phyloP scores from a whole-genome alignment of 2,329 filamentous ascomycete species.

The Exophiala viscosa region DNA sequence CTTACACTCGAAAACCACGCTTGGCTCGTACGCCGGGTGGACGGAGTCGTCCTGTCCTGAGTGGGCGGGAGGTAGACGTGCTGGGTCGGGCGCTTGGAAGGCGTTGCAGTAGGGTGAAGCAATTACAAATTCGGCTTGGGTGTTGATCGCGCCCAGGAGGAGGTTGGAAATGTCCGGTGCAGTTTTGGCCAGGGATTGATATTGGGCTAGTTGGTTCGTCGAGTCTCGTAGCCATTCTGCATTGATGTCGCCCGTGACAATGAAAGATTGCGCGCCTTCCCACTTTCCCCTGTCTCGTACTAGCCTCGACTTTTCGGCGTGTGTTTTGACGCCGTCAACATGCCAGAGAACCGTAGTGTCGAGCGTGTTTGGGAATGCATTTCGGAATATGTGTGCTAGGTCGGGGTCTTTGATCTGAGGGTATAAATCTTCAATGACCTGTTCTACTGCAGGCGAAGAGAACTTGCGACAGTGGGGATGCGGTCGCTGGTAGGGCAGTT shows the following conservation, averaged over 20 bases:
- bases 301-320: constrained; percentile 37
- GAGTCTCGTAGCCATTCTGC: constrained; percentile 87
- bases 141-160: constrained; percentile 91
- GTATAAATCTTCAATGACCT: constrained; percentile 79
- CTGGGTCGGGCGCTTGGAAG: constrained; percentile 89
- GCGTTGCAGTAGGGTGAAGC: constrained; percentile 96
- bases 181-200: constrained; percentile 77
- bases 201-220: constrained; percentile 88
- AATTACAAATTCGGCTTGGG: constrained; percentile 91
- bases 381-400: constrained; percentile 88
- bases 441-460: constrained; percentile 77
- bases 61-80: constrained; percentile 64
- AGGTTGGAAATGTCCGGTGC: constrained; percentile 74
- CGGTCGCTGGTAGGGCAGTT: constrained; percentile 82
- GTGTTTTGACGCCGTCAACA: constrained; percentile 54
- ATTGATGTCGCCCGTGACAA: constrained; percentile 90
- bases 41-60: constrained; percentile 83
- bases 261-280: constrained; percentile 84
- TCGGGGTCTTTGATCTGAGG: constrained; percentile 77
- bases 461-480: constrained; percentile 81
- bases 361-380: constrained; percentile 86
- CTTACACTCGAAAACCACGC: constrained; percentile 93
- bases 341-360: constrained; percentile 91
- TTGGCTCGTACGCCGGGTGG: constrained; percentile 80
- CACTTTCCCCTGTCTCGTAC: constrained; percentile 60